phyloP scores from a whole-genome alignment of 805 yeast genomes.

The Myxozyma sirexii region DNA sequence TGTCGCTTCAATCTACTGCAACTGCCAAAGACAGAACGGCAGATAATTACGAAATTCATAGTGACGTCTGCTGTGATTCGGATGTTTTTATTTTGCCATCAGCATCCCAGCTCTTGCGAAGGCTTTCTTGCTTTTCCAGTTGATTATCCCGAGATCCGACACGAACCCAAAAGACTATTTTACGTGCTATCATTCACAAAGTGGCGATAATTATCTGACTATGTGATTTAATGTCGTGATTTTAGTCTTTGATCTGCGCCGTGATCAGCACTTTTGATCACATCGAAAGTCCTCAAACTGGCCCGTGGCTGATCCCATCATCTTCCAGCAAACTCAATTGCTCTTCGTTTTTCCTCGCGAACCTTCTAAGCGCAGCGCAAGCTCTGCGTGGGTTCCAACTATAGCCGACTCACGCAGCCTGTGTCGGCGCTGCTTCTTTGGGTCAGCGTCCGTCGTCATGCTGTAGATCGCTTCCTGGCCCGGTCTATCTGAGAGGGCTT shows the following conservation, averaged over 20 bases:
- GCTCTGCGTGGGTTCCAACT: not conserved
- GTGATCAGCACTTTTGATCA: not conserved
- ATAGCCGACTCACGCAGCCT: not conserved
- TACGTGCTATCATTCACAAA: not conserved
- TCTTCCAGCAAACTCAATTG: not conserved
- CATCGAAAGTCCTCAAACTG: not conserved
- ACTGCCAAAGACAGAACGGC: too few relatives aligned
- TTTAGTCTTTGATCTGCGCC: not conserved
- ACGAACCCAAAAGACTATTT: too few relatives aligned
- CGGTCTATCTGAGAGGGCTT: not conserved
- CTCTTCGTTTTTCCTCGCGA: not conserved
- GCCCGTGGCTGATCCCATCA: too few relatives aligned
- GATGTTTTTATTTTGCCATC: too few relatives aligned
- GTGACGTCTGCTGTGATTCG: too few relatives aligned
- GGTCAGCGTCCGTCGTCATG: not conserved
- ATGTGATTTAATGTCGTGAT: too few relatives aligned
- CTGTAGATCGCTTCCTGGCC: slow-evolving; percentile 1
- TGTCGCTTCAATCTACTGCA: too few relatives aligned
- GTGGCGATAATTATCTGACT: not conserved
- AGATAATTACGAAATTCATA: too few relatives aligned
- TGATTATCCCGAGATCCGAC: too few relatives aligned
- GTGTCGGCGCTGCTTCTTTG: not conserved
- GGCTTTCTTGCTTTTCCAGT: too few relatives aligned
- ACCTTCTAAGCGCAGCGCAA: not conserved
- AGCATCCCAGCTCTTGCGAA: too few relatives aligned